Percentiles rank a stretch among this genome's conserved stretches.
Evolutionary conservation across 768 basidiomycete species (phyloP).

Genomic region (Tulasnella sp.): DNA sequence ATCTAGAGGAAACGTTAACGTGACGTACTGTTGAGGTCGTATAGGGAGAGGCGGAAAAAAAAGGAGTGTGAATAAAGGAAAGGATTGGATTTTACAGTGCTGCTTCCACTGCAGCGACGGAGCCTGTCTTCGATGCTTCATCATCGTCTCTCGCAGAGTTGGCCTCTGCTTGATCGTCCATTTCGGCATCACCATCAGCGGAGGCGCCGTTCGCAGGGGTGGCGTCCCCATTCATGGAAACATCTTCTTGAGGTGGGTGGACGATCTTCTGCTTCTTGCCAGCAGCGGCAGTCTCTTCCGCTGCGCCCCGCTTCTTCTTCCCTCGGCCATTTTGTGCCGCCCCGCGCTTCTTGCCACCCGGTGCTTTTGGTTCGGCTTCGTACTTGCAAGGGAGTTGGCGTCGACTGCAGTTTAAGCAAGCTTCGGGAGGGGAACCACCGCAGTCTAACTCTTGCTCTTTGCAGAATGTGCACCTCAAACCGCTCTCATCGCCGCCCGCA

Average conservation of each 20-base stretch:
- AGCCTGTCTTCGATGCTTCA: not conserved
- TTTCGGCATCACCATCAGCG: not conserved
- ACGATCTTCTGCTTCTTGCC: slow-evolving; percentile 1
- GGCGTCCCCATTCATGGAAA: not conserved
- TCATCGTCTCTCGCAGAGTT: not conserved
- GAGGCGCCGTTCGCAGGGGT: not conserved
- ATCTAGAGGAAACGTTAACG: not conserved
- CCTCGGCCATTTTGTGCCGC: not conserved
- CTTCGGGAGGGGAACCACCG: not conserved
- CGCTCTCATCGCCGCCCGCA: not conserved
- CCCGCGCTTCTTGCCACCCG: not conserved
- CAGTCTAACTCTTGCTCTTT: not conserved
- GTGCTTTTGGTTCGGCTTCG: not conserved
- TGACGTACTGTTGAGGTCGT: not conserved
- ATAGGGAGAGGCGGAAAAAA: not conserved
- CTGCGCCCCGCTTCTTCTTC: slow-evolving; percentile 1
- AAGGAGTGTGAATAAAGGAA: not conserved
- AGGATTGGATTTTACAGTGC: not conserved
- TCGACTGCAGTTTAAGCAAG: not conserved
- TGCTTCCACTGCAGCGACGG: not conserved
- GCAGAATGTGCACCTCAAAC: not conserved
- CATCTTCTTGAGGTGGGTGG: not conserved
- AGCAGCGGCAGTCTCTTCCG: not conserved
- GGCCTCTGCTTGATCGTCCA: not conserved
- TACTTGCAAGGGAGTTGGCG: not conserved